phyloP scores from a whole-genome alignment of 2,329 filamentous ascomycete genomes.

The Monilinia laxa region DNA sequence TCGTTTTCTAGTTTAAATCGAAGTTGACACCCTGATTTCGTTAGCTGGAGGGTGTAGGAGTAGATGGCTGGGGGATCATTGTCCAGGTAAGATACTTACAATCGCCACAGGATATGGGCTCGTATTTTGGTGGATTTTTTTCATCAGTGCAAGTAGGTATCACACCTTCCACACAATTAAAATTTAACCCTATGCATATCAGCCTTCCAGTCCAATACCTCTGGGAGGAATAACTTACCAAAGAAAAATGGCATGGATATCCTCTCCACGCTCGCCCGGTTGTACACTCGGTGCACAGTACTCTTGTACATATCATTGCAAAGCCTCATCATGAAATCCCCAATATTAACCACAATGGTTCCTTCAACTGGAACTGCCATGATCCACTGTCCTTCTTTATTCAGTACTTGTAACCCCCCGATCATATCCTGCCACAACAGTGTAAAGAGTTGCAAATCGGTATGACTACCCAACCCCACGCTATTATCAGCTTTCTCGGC shows the following conservation, averaged over 20 bases:
- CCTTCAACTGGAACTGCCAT: slow-evolving; percentile 47
- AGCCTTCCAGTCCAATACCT: slow-evolving; percentile 15
- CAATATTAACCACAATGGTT: slow-evolving; percentile 53
- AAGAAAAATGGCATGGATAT: slow-evolving; percentile 60
- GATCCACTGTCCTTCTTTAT: slow-evolving; percentile 47
- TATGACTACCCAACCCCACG: slow-evolving; percentile 49
- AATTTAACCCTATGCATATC: slow-evolving; percentile 46
- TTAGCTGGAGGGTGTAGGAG: background rate
- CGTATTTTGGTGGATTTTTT: slow-evolving; percentile 49
- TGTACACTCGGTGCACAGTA: slow-evolving; percentile 53
- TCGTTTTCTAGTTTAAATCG: slow-evolving; percentile 37
- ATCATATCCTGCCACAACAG: slow-evolving; percentile 50
- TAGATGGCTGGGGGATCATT: background rate
- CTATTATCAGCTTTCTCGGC: slow-evolving; percentile 37
- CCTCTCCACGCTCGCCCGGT: slow-evolving; percentile 44
- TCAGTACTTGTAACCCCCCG: slow-evolving; percentile 47
- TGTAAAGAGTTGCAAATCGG: slow-evolving; percentile 51
- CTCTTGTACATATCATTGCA: slow-evolving; percentile 52
- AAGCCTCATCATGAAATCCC: slow-evolving; percentile 52
- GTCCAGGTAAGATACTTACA: slow-evolving; percentile 36
- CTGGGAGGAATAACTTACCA: slow-evolving; percentile 38
- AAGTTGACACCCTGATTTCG: slow-evolving; percentile 36
- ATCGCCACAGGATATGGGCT: slow-evolving; percentile 52
- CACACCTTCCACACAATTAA: slow-evolving; percentile 51
- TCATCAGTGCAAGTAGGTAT: slow-evolving; percentile 49